phyloP scores from a whole-genome alignment of 2,329 filamentous ascomycete species.

The Verticillium longisporum region DNA sequence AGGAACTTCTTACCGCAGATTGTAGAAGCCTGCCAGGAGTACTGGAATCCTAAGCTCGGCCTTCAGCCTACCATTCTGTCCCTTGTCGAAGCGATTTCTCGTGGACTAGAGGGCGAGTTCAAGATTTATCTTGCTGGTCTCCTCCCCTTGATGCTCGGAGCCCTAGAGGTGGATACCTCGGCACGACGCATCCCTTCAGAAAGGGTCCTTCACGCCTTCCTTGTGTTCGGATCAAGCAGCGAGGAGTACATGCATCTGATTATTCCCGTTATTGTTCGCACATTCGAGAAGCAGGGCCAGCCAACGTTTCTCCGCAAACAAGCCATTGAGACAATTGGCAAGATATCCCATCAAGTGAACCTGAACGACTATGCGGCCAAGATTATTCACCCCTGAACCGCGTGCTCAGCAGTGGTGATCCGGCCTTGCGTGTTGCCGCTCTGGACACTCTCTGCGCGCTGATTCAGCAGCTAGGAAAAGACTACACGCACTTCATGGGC shows the following conservation, averaged over 20 bases:
- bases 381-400: constrained; percentile 92
- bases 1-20: constrained; percentile 84
- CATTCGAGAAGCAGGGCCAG: constrained; percentile 85
- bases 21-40: constrained; percentile 78
- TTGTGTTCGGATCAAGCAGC: constrained; percentile 90
- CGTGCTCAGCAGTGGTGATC: constrained; percentile 68
- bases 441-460: constrained; percentile 91
- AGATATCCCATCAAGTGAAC: constrained; percentile 92
- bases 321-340: constrained; percentile 91
- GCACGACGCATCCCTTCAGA: constrained; percentile 76
- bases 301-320: constrained; percentile 73
- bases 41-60: constrained; percentile 75
- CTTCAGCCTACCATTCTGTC: constrained; percentile 88
- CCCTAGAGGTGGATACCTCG: constrained; percentile 79
- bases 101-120: constrained; percentile 94
- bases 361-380: constrained; percentile 94
- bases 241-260: constrained; percentile 99
- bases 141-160: constrained; percentile 87
- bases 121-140: constrained; percentile 89
- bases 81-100: constrained; percentile 87
- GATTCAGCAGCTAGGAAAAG: constrained; percentile 91
- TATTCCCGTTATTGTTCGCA: constrained; percentile 86
- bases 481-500: constrained; percentile 90
- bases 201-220: constrained; percentile 85
- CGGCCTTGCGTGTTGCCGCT: constrained; percentile 68